Evolutionary conservation across 768 basidiomycete species (phyloP).

Genomic region (Cystoderma amianthinum): DNA sequence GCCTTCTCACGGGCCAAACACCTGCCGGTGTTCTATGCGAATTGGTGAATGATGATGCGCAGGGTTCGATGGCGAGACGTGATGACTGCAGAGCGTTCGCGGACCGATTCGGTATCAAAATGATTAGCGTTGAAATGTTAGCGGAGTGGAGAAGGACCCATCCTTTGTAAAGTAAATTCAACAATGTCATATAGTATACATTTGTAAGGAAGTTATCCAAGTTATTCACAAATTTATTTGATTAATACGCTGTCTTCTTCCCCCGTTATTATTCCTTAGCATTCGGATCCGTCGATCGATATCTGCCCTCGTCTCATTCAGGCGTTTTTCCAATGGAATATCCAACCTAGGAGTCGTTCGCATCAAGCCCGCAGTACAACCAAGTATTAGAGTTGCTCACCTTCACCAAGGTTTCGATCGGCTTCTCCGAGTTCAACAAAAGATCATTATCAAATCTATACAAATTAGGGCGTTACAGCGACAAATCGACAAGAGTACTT

Average conservation of each 20-base stretch:
- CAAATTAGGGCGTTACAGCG: not conserved
- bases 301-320: not conserved
- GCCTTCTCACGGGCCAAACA: conserved; percentile 59
- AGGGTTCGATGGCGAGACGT: conserved; percentile 89
- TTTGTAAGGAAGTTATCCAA: not conserved
- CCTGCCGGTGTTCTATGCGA: conserved; percentile 89
- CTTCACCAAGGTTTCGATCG: conserved; percentile 65
- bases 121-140: conserved; percentile 91
- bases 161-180: conserved; percentile 8
- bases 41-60: conserved; percentile 84
- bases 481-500: conserved; percentile 9
- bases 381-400: conserved; percentile 17
- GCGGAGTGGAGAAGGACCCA: conserved; percentile 39
- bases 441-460: conserved; percentile 58
- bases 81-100: conserved; percentile 94
- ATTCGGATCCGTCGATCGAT: not conserved
- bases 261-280: not conserved
- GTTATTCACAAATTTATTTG: not conserved
- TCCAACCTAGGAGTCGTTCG: conserved; percentile 19
- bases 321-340: conserved; percentile 24
- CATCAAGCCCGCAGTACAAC: too few relatives aligned
- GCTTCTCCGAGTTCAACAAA: conserved; percentile 39
- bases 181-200: not conserved
- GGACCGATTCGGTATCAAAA: conserved; percentile 81
- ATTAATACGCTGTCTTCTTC: not conserved